Percentiles rank a stretch among this genome's conserved stretches.
These are phyloP conservation scores for Ashbya aceris DNA, from an alignment of 1,139 yeast genomes.

Conservation along the genomic window DNA sequence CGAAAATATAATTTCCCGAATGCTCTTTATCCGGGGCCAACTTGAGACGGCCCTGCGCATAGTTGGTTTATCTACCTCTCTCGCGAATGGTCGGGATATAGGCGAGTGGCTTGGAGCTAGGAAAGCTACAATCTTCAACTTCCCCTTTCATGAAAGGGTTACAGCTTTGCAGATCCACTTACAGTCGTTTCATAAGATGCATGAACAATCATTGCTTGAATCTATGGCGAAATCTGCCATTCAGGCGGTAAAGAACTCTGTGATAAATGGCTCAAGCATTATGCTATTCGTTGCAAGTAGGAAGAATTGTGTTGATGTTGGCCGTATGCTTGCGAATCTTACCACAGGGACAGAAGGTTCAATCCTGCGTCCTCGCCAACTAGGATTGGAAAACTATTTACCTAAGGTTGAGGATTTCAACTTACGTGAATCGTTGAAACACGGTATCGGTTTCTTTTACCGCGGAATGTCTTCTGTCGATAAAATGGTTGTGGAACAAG, in stretches of 20 bases:
- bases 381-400: constrained; percentile 37
- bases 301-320: constrained; percentile 45
- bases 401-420: constrained; percentile 40
- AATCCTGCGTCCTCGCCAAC: constrained; percentile 32
- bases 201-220: constrained; percentile 41
- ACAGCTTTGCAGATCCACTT: constrained; percentile 51
- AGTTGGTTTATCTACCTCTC: constrained; percentile 57
- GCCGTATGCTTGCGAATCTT: constrained; percentile 36
- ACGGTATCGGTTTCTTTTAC: constrained; percentile 63
- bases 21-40: constrained; percentile 61
- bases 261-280: constrained; percentile 2
- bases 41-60: constrained; percentile 47
- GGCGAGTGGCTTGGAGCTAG: constrained; percentile 80
- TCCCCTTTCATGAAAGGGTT: constrained; percentile 52
- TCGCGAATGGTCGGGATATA: constrained; percentile 68
- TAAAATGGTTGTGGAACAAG: constrained; percentile 41
- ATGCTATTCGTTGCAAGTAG: constrained; percentile 52
- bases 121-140: constrained; percentile 53
- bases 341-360: constrained; percentile 31
- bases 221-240: constrained; percentile 46
- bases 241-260: constrained; percentile 16
- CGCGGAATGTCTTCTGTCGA: constrained; percentile 53
- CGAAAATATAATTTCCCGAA: constrained; percentile 62
- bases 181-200: constrained; percentile 40
- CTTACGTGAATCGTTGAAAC: constrained; percentile 37